Evolutionary conservation across 2,329 filamentous ascomycete species (phyloP), one percentile per base, ranked within the genome.

Genomic region (Corynespora cassiicola): DNA sequence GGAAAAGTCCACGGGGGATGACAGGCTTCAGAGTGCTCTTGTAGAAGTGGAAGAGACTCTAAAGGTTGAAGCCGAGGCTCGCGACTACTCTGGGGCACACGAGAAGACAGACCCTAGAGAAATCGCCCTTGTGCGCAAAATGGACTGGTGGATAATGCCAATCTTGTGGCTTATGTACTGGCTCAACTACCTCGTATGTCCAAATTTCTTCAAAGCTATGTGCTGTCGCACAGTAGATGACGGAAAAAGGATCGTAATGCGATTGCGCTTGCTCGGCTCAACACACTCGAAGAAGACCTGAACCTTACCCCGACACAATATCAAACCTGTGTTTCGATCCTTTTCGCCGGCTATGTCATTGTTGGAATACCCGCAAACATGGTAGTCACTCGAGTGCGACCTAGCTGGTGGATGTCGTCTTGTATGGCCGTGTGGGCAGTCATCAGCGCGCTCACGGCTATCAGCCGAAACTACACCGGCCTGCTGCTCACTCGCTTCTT

Each of bases 301-400:
- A 54, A 68, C 15, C 23, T 41, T 25, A 25, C 8, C 26, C 20
- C 20, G 10, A 29, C 35, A 4, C 29, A 45, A 16, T 45, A 39
- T 24, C 28, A 40, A 11, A 45, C 41, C 15, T 39, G 36, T 20
- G 35, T 36, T 3, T 36, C 30, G 10, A 41, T 30, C 24, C 24
- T 84, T 58, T 86, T 86, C 54, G 68, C 71, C 22, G 47, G 79
- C 2, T 84, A 84, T 47, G 58, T 83, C 0, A 59, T 82, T 6
- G 81, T 82, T 73, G 79, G 84, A 51, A 61, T 83, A 0, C 80
- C 80, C 0, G 81, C 78, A 0, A 84, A 83, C 42, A 65, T 83
- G 35, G 50, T 79, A 1, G 61, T 83, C 6, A 81, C 78, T 0
- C 65, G 74, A 2, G 61, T 80, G 14, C 68, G 72, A 4, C 79